phyloP scores from a whole-genome alignment of 345 rosid genomes.

The Excoecaria cochinchinensis region DNA sequence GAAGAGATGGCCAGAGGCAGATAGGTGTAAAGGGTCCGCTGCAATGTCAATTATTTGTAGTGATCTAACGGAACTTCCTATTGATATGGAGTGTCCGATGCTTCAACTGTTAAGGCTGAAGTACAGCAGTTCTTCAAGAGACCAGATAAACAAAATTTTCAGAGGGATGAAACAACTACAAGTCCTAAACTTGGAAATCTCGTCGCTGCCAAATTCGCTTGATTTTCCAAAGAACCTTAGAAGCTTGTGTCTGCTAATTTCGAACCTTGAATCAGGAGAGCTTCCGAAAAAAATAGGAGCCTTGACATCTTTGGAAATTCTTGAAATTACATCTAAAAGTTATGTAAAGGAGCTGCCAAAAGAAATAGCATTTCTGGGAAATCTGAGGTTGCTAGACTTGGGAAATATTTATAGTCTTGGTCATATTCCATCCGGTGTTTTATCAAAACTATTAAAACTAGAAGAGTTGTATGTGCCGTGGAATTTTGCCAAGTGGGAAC shows the following conservation, averaged over 20 bases:
- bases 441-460: neutral
- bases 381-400: neutral
- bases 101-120: neutral
- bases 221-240: neutral
- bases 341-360: neutral
- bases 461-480: neutral
- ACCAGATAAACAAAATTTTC: constrained; percentile 19
- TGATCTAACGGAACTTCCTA: neutral
- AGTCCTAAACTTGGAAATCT: constrained; percentile 15
- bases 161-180: constrained; percentile 12
- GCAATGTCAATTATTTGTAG: neutral
- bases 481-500: too few relatives aligned
- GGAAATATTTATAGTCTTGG: too few relatives aligned
- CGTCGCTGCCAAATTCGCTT: constrained; percentile 18
- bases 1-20: neutral
- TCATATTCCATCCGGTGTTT: neutral
- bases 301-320: neutral
- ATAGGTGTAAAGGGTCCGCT: neutral
- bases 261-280: neutral
- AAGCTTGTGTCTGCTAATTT: constrained; percentile 1
- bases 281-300: neutral
- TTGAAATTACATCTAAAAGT: neutral
- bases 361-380: neutral
- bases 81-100: constrained; percentile 13
- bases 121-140: accelerated